These are phyloP conservation scores for Eustoma russellianum DNA, from an alignment of 257 asterid genomes.

Conservation along the genomic window DNA sequence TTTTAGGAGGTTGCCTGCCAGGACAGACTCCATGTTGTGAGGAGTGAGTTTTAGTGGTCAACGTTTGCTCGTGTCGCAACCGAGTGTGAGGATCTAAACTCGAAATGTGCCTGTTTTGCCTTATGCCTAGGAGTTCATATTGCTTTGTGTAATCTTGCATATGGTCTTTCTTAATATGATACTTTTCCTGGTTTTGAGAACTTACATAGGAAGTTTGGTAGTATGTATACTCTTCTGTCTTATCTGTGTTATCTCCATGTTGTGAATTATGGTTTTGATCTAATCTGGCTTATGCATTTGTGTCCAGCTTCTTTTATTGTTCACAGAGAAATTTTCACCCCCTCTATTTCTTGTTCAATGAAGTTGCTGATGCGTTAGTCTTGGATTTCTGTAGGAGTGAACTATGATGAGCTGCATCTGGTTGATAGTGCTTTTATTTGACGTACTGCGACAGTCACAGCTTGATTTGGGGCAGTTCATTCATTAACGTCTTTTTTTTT, in stretches of 20 bases:
- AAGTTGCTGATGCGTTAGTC: too few relatives aligned
- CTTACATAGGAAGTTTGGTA: constrained; percentile 19
- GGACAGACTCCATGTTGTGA: constrained; percentile 42
- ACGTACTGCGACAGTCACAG: too few relatives aligned
- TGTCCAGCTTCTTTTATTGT: neutral
- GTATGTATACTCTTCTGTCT: constrained; percentile 13
- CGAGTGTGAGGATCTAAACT: constrained; percentile 10
- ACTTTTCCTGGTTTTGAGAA: constrained; percentile 21
- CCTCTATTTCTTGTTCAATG: too few relatives aligned
- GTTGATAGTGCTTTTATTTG: too few relatives aligned
- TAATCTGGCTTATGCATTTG: constrained; percentile 13
- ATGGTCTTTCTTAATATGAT: constrained; percentile 20
- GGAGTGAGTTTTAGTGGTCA: constrained; percentile 1
- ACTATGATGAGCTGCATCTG: too few relatives aligned
- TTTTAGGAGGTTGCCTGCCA: constrained; percentile 46
- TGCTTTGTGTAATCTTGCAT: constrained; percentile 16
- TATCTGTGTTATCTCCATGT: constrained; percentile 19
- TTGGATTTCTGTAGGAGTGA: too few relatives aligned
- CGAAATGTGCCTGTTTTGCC: constrained; percentile 7
- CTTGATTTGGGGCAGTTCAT: too few relatives aligned
- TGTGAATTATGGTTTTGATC: constrained; percentile 25
- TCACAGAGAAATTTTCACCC: too few relatives aligned
- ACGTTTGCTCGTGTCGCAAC: constrained; percentile 1
- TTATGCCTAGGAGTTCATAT: constrained; percentile 15
- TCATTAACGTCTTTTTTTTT: too few relatives aligned